Evolutionary conservation across 2,329 filamentous ascomycete genomes (phyloP).

Genomic region (Talaromyces sp.): DNA sequence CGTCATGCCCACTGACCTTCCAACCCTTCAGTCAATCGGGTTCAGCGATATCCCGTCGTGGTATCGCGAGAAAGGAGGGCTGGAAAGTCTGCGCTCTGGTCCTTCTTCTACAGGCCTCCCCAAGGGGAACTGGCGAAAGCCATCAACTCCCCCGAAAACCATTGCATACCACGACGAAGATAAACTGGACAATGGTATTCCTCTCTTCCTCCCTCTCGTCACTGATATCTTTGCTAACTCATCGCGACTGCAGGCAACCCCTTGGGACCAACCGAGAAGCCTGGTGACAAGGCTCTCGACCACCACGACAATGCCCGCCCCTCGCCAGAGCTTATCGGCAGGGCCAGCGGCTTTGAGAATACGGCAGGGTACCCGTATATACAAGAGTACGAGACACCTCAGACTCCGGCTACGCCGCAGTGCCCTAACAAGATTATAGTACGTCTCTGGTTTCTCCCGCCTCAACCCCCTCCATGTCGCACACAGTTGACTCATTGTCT

Average conservation of each 20-base stretch:
- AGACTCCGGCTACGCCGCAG: conserved; percentile 4
- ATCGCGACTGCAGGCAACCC: background rate
- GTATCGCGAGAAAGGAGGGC: conserved; percentile 48
- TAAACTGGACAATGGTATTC: conserved; percentile 5
- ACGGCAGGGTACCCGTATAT: conserved; percentile 5
- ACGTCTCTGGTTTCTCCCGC: conserved; percentile 8
- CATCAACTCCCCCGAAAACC: background rate
- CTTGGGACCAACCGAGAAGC: background rate
- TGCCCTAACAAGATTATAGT: conserved; percentile 12
- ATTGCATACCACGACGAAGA: background rate
- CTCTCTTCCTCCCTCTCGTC: no score
- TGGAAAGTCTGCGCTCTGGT: conserved; percentile 25
- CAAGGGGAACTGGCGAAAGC: conserved; percentile 14
- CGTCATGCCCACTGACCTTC: conserved; percentile 71
- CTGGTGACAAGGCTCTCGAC: background rate
- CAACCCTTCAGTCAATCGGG: conserved; percentile 65
- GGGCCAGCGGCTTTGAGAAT: conserved; percentile 4
- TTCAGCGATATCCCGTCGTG: conserved; percentile 55
- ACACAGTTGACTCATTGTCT: conserved; percentile 6
- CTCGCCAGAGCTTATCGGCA: background rate
- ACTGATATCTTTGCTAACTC: background rate
- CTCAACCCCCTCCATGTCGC: conserved; percentile 5
- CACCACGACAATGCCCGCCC: conserved; percentile 1
- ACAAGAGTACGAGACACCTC: conserved; percentile 10
- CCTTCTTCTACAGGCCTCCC: background rate